Percentiles rank a stretch among this genome's conserved stretches.
Evolutionary conservation across 1,284 basidiomycete species (phyloP).

Genomic region (Ustilago curta): DNA sequence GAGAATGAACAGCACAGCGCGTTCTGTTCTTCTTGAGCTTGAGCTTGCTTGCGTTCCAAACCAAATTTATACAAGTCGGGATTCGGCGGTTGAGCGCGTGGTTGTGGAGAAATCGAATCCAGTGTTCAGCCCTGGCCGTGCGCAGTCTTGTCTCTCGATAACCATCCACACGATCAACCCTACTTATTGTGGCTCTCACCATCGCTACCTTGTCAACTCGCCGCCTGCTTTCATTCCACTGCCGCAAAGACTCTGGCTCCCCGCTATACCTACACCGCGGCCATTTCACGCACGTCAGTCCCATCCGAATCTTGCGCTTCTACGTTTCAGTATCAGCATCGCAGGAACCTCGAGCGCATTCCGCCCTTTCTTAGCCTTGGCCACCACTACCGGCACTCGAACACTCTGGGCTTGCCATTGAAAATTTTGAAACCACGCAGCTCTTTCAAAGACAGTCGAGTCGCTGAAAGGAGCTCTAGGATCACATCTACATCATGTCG

Average conservation of each 20-base stretch:
- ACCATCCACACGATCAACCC: not conserved
- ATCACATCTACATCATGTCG: conserved; percentile 20
- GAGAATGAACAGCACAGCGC: too few species aligned
- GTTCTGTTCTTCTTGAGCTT: not conserved
- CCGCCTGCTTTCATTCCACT: too few species aligned
- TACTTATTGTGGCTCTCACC: conserved; percentile 1
- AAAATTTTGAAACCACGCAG: not conserved
- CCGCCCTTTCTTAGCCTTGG: too few species aligned
- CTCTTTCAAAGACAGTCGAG: not conserved
- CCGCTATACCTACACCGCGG: too few species aligned
- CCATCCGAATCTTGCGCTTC: too few species aligned
- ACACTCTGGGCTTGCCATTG: not conserved
- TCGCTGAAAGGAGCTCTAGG: not conserved
- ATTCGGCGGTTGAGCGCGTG: conserved; percentile 3
- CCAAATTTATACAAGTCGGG: not conserved
- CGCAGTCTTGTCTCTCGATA: not conserved
- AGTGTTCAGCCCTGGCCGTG: not conserved
- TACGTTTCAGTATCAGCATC: too few species aligned
- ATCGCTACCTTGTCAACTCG: not conserved
- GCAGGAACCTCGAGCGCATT: too few species aligned
- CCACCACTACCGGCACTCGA: too few species aligned
- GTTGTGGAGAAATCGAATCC: not conserved
- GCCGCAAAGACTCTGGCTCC: too few species aligned
- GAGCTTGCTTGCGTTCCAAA: not conserved
- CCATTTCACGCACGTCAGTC: too few species aligned